These are phyloP conservation scores for Mycothermus thermophilus DNA, from an alignment of 495 filamentous ascomycete species.

Conservation along the genomic window DNA sequence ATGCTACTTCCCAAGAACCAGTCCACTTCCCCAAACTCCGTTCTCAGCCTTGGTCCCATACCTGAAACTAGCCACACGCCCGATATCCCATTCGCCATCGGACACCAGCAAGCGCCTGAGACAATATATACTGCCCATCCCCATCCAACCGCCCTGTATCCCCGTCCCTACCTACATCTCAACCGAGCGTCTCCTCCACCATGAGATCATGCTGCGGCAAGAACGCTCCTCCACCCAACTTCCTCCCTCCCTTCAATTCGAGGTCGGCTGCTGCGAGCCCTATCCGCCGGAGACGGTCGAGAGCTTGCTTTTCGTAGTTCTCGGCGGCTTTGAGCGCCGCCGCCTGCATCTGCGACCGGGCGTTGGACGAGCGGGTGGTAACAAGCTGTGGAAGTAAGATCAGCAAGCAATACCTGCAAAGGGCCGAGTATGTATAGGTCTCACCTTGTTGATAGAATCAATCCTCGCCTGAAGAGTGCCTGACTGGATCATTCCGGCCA, in stretches of 20 bases:
- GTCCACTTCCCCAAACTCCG: too few species aligned
- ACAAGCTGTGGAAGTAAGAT: conserved; percentile 38
- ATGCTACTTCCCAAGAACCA: too few species aligned
- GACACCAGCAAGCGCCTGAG: too few species aligned
- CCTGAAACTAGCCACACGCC: too few species aligned
- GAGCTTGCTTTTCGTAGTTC: conserved; percentile 56
- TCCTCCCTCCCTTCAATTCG: conserved; percentile 41
- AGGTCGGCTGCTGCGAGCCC: conserved; percentile 60
- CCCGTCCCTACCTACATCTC: too few species aligned
- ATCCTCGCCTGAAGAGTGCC: conserved; percentile 66
- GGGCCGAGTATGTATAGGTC: neutral
- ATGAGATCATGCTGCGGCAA: neutral
- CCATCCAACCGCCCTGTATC: too few species aligned
- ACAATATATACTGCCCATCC: too few species aligned
- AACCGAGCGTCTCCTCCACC: conserved; percentile 5
- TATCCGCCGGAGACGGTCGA: conserved; percentile 61
- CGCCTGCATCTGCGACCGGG: conserved; percentile 52
- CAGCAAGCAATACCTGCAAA: conserved; percentile 1
- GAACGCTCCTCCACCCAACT: conserved; percentile 1
- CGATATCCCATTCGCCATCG: too few species aligned
- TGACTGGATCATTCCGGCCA: conserved; percentile 59
- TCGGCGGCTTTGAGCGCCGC: conserved; percentile 52
- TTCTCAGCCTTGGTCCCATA: too few species aligned
- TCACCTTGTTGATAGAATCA: conserved; percentile 63
- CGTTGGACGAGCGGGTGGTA: conserved; percentile 49